These are phyloP conservation scores for Polygonum aviculare DNA, from an alignment of 148 eudicot species.

Conservation along the genomic window DNA sequence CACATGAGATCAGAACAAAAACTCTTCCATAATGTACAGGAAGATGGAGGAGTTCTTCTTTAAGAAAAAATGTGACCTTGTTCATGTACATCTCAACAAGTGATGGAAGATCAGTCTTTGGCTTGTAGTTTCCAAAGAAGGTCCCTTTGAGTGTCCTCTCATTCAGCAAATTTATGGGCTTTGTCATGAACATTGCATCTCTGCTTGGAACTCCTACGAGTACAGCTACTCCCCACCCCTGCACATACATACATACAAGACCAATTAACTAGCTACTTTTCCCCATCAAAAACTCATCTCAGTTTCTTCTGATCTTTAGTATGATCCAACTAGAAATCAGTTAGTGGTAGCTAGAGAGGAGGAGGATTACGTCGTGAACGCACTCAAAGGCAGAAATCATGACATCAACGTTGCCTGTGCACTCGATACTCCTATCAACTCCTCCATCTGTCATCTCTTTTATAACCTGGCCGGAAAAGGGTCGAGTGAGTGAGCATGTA, in stretches of 20 bases:
- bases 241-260: not conserved
- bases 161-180: slow-evolving; percentile 53
- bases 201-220: slow-evolving; percentile 70
- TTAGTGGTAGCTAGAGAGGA: not conserved
- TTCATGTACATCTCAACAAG: slow-evolving; percentile 72
- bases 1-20: not conserved
- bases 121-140: slow-evolving; percentile 85
- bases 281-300: not conserved
- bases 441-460: slow-evolving; percentile 14
- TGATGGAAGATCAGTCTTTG: slow-evolving; percentile 51
- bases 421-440: slow-evolving; percentile 13
- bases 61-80: slow-evolving; percentile 17
- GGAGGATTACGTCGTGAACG: slow-evolving; percentile 64
- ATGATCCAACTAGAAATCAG: not conserved
- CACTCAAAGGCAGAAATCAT: slow-evolving; percentile 90
- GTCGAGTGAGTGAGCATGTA: not conserved
- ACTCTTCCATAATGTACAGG: not conserved
- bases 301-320: not conserved
- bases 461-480: not conserved
- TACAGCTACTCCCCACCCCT: slow-evolving; percentile 97
- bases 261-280: not conserved
- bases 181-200: slow-evolving; percentile 64
- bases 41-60: not conserved
- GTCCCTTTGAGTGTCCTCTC: slow-evolving; percentile 84
- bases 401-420: slow-evolving; percentile 30